Conservation (phyloP, 306 rosid species). For the Citrullus mucosospermus region DNA sequence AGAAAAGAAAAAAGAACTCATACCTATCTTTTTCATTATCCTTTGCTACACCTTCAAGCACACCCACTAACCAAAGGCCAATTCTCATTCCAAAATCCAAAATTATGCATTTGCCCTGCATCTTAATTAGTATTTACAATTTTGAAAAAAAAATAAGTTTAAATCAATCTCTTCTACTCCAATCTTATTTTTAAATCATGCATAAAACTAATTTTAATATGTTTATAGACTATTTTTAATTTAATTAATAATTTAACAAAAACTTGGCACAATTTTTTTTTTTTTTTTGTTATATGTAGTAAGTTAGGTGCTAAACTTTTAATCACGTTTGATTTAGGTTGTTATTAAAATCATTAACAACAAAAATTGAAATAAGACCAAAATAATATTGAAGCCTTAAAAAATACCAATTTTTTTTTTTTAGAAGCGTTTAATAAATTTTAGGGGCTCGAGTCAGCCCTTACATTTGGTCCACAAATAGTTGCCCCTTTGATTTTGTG, state of each 20-base stretch:
- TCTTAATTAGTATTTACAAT: background rate
- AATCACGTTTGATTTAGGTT: background rate
- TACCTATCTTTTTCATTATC: background rate
- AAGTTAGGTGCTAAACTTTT: background rate
- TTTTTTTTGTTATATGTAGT: background rate
- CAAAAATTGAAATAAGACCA: background rate
- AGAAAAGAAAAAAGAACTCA: too few relatives aligned
- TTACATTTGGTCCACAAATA: constrained; percentile 5
- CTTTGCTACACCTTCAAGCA: background rate
- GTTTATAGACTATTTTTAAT: too few relatives aligned
- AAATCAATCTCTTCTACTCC: too few relatives aligned
- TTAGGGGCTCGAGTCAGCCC: background rate
- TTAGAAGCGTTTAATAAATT: background rate
- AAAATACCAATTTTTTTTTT: background rate
- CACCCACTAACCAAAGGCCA: constrained; percentile 1
- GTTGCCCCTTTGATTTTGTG: background rate
- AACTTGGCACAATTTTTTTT: too few relatives aligned
- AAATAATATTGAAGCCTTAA: background rate
- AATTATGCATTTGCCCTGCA: background rate
- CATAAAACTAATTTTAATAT: too few relatives aligned
- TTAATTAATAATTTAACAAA: too few relatives aligned
- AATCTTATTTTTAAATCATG: too few relatives aligned
- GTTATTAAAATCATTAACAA: background rate
- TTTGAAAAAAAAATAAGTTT: background rate
- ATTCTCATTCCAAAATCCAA: background rate